Conservation (phyloP, 805 yeast species). For the Candida berthetii region DNA sequence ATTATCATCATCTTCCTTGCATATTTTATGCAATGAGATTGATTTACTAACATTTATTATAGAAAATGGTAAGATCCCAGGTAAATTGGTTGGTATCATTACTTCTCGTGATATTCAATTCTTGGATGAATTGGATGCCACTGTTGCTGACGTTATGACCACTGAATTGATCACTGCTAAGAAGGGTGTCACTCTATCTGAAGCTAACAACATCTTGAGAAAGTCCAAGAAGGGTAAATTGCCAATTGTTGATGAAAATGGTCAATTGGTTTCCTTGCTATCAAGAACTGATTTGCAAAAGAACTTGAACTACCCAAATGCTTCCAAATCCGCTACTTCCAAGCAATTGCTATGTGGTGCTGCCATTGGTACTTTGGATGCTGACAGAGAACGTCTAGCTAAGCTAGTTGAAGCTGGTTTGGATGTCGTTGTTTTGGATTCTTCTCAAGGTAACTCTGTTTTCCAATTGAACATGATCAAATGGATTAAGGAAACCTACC, state of each 20-base stretch:
- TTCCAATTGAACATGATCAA: constrained; percentile 92
- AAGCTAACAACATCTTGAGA: constrained; percentile 89
- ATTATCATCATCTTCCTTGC: background rate
- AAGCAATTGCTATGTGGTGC: constrained; percentile 99
- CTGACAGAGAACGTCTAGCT: constrained; percentile 79
- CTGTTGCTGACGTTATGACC: constrained; percentile 83
- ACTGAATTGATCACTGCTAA: constrained; percentile 78
- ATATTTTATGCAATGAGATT: background rate
- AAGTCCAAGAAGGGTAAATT: constrained; percentile 95
- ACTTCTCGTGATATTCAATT: constrained; percentile 97
- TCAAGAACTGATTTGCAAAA: constrained; percentile 97
- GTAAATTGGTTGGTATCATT: constrained; percentile 89
- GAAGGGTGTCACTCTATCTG: constrained; percentile 72
- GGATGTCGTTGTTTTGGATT: constrained; percentile 93
- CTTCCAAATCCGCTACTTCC: constrained; percentile 87
- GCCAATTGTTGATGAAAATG: constrained; percentile 78
- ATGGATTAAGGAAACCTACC: constrained; percentile 79
- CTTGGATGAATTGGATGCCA: constrained; percentile 62
- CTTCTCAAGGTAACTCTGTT: constrained; percentile 95
- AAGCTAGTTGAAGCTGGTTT: constrained; percentile 92
- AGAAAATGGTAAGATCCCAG: constrained; percentile 84
- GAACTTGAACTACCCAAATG: constrained; percentile 88
- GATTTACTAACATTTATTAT: constrained; percentile 17
- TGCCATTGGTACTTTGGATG: constrained; percentile 90
- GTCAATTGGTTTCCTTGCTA: constrained; percentile 78